These are phyloP conservation scores for Candida montana DNA, from an alignment of 805 yeast species.

Conservation along the genomic window DNA sequence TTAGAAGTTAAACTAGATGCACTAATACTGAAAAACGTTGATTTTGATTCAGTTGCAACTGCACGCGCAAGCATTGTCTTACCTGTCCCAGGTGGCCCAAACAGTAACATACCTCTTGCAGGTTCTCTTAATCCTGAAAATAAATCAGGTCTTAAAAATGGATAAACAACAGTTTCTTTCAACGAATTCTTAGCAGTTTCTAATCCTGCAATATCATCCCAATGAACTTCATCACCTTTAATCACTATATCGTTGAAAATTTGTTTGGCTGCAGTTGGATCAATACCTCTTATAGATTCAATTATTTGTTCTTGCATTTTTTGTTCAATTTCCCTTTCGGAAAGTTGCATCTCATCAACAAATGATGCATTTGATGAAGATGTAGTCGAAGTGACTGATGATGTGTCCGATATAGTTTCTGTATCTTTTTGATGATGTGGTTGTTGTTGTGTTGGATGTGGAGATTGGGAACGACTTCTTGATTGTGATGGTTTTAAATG, in stretches of 20 bases:
- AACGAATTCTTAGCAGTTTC: slow-evolving; percentile 82
- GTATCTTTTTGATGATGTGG: slow-evolving; percentile 21
- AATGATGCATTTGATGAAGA: slow-evolving; percentile 16
- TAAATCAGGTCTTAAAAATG: neutral
- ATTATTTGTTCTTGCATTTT: slow-evolving; percentile 30
- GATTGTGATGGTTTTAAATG: slow-evolving; percentile 15
- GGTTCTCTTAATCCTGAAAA: slow-evolving; percentile 66
- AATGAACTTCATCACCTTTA: slow-evolving; percentile 86
- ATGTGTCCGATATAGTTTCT: slow-evolving; percentile 17
- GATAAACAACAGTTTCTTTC: slow-evolving; percentile 50
- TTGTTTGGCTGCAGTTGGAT: slow-evolving; percentile 71
- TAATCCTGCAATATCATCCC: slow-evolving; percentile 96
- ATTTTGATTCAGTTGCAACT: slow-evolving; percentile 92
- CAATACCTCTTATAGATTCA: slow-evolving; percentile 56
- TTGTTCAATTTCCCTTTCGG: slow-evolving; percentile 25
- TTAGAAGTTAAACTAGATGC: slow-evolving; percentile 87
- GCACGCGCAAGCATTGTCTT: slow-evolving; percentile 97
- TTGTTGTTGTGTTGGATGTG: neutral
- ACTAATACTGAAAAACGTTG: slow-evolving; percentile 88
- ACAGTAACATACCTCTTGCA: slow-evolving; percentile 89
- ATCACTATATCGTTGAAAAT: slow-evolving; percentile 86
- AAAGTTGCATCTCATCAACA: slow-evolving; percentile 20
- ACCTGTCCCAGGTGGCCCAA: slow-evolving; percentile 99
- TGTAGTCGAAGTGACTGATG: neutral
- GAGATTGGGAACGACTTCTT: neutral